Evolutionary conservation across 2,329 filamentous ascomycete genomes (phyloP).

Genomic region (Nemania serpens): DNA sequence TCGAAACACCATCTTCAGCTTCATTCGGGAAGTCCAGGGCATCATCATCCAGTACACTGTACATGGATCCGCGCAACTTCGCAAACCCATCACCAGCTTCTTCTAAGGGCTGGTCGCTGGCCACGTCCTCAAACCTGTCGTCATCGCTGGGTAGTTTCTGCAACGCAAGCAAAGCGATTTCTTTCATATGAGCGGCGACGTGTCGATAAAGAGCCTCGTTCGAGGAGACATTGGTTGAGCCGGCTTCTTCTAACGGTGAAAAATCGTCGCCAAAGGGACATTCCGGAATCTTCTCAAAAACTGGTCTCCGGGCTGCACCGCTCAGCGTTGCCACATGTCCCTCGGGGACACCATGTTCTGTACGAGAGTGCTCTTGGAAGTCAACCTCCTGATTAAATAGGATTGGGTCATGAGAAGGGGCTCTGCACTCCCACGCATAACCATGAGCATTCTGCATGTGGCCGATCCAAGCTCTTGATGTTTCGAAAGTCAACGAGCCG

Average conservation of each 20-base stretch:
- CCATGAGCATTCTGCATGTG: conserved; percentile 18
- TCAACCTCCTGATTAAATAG: background rate
- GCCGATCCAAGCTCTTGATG: conserved; percentile 16
- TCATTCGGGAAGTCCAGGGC: conserved; percentile 13
- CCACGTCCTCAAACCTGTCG: conserved; percentile 5
- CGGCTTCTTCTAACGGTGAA: background rate
- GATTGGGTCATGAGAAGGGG: conserved; percentile 8
- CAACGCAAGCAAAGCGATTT: conserved; percentile 16
- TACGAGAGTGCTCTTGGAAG: conserved; percentile 6
- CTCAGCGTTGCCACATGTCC: background rate
- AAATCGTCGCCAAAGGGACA: conserved; percentile 25
- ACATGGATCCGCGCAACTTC: conserved; percentile 10
- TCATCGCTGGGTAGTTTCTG: conserved; percentile 10
- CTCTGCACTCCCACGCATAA: conserved; percentile 17
- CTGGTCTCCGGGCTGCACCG: conserved; percentile 7
- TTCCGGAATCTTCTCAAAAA: background rate
- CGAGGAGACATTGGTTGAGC: background rate
- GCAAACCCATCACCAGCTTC: conserved; percentile 7
- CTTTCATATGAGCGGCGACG: conserved; percentile 18
- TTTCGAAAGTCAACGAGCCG: conserved; percentile 9
- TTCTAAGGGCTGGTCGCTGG: conserved; percentile 10
- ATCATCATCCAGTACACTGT: conserved; percentile 11
- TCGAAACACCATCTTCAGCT: background rate
- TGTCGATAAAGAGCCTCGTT: conserved; percentile 17
- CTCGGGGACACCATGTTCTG: conserved; percentile 11